Conservation (phyloP, 192 early-diverging fungal species). For the Backusella circina region DNA sequence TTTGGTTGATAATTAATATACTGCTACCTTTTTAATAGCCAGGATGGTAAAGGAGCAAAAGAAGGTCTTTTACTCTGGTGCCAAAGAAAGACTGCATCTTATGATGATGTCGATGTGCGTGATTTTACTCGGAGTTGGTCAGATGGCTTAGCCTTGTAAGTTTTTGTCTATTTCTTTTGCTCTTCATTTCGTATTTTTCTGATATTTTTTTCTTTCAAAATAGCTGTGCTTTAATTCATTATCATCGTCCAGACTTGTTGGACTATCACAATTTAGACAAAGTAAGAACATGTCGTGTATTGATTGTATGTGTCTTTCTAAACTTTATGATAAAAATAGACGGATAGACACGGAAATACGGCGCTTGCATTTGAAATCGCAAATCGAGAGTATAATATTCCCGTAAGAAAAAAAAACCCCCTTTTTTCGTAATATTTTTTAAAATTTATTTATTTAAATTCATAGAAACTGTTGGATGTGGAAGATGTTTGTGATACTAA, state of each 20-base stretch:
- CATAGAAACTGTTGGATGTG: constrained; percentile 83
- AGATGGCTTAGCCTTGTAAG: constrained; percentile 89
- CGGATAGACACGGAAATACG: constrained; percentile 79
- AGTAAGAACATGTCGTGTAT: constrained; percentile 15
- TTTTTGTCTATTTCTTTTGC: neutral
- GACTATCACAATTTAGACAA: constrained; percentile 88
- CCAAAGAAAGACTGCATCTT: constrained; percentile 90
- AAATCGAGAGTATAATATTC: constrained; percentile 81
- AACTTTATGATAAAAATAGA: constrained; percentile 22
- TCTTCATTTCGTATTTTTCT: neutral
- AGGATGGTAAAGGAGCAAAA: constrained; percentile 94
- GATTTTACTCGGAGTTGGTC: constrained; percentile 95
- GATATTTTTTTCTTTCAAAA: neutral
- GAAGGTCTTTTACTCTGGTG: constrained; percentile 97
- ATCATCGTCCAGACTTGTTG: constrained; percentile 92
- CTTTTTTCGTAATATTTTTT: neutral
- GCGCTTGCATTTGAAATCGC: constrained; percentile 96
- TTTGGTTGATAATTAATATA: no score
- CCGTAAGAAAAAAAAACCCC: constrained; percentile 37
- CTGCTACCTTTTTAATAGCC: constrained; percentile 39
- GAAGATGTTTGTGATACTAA: constrained; percentile 92
- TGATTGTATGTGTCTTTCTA: neutral
- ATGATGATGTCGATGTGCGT: constrained; percentile 82
- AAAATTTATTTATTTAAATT: neutral
- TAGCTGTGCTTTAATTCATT: constrained; percentile 93